These are phyloP conservation scores for Paecilomyces dactylethromorphus DNA, from an alignment of 2,329 filamentous ascomycete species.

Conservation along the genomic window DNA sequence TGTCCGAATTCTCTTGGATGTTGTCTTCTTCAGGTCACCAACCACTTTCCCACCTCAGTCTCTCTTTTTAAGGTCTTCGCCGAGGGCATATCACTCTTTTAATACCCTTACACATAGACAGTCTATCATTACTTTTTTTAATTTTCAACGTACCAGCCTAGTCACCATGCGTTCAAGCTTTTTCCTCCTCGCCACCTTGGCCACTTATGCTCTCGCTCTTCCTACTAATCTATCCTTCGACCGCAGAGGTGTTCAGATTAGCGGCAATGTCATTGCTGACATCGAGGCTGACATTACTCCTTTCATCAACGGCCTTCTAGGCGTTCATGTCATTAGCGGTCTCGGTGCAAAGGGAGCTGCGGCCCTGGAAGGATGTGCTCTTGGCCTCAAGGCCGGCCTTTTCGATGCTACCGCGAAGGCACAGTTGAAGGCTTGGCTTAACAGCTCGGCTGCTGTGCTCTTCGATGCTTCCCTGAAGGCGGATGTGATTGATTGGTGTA, in stretches of 20 bases:
- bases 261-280: constrained; percentile 12
- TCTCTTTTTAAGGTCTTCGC: neutral
- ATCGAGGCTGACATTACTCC: constrained; percentile 14
- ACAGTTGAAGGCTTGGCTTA: constrained; percentile 24
- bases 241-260: constrained; percentile 12
- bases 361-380: constrained; percentile 27
- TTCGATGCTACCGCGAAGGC: constrained; percentile 21
- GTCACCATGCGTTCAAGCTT: constrained; percentile 18
- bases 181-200: constrained; percentile 27
- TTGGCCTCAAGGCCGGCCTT: constrained; percentile 24
- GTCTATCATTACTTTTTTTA: neutral
- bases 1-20: neutral
- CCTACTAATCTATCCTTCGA: constrained; percentile 20
- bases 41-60: neutral
- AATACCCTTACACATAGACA: neutral
- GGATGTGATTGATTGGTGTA: constrained; percentile 25
- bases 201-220: constrained; percentile 23
- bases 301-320: constrained; percentile 8
- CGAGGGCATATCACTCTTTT: neutral
- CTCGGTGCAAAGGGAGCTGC: constrained; percentile 27
- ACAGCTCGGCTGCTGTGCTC: constrained; percentile 11
- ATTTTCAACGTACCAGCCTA: neutral
- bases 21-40: neutral
- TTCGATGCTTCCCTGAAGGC: constrained; percentile 22
- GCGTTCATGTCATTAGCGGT: constrained; percentile 14